Evolutionary conservation across 208 protist species (phyloP), one percentile per base, ranked within the genome.

Genomic region (Herpetomonas samuelpessoai): DNA sequence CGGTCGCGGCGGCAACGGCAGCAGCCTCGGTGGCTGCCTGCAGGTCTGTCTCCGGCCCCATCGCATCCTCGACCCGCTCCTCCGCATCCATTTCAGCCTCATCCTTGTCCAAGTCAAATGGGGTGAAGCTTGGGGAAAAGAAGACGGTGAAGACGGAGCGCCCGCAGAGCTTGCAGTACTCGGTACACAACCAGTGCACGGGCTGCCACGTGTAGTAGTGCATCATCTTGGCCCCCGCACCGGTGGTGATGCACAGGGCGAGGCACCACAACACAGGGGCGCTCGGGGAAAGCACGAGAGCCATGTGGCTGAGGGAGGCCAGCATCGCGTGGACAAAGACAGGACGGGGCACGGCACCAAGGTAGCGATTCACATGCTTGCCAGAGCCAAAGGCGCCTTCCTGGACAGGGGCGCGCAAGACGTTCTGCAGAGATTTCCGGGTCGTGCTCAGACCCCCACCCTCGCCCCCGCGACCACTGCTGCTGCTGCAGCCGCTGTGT

Each of bases 121-220:
- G 54, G 16, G 24, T 49, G 35, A 62, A 62, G 21, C 19, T 27
- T 16, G 48, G 38, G 1, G 66, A 62, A 18, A 74, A 47, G 25
- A 71, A 46, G 25, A 79, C 65, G 0, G 48, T 53, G 62, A 49
- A 51, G 47, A 35, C 39, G 3, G 63, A 60, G 64, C 65, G 55
- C 14, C 46, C 47, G n/a, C 59, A 18, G 10, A 54, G 16, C 44
- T 14, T 26, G 46, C 62, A 58, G 35, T 70, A 66, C 22, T 75
- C 57, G 22, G 46, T 57, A 3, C 21, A 3, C 18, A 75, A 29
- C 57, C 52, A 65, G 3, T 1, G 24, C 3, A 74, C 4, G 16
- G 73, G 63, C 0, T 2, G 50, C 25, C 1, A 26, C 2, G 68
- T 38, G 45, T 50, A n/a, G 22, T 51, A 16, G 9, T 22, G 49